These are phyloP conservation scores for Cruciata laevipes DNA, from an alignment of 257 asterid genomes.

Conservation along the genomic window DNA sequence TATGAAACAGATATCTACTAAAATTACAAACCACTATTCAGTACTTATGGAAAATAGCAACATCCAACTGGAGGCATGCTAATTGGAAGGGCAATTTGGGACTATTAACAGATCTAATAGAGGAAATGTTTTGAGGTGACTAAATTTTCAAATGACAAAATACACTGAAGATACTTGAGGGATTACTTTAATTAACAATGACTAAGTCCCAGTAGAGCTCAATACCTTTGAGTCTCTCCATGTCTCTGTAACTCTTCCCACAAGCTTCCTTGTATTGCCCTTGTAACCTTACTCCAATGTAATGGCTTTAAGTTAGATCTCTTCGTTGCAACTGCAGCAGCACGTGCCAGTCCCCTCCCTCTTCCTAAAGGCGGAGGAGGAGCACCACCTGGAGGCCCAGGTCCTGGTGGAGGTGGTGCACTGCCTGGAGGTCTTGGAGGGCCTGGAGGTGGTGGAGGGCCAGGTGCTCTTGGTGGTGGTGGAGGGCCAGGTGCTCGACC, in stretches of 20 bases:
- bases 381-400: constrained; percentile 55
- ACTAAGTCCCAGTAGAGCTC: constrained; percentile 22
- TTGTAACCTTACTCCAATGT: constrained; percentile 98
- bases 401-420: constrained; percentile 54
- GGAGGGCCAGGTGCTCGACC: constrained; percentile 36
- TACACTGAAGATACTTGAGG: background rate
- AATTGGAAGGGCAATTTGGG: background rate
- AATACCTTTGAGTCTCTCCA: constrained; percentile 85
- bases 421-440: constrained; percentile 41
- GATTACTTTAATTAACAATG: background rate
- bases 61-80: background rate
- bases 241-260: constrained; percentile 96
- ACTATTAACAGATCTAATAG: background rate
- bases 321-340: constrained; percentile 44
- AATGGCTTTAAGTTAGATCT: constrained; percentile 88
- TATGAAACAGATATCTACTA: background rate
- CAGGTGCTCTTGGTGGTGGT: constrained; percentile 32
- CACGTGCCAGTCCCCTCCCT: constrained; percentile 69
- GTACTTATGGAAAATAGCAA: background rate
- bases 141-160: background rate
- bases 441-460: constrained; percentile 47
- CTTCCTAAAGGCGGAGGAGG: constrained; percentile 52
- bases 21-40: constrained; percentile 1
- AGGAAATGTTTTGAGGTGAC: background rate
- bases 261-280: constrained; percentile 95